A percentile compares a stretch with the other conserved stretches of the same genome.
phyloP scores from a whole-genome alignment of 345 rosid genomes.

The Crucihimalaya himalaica region DNA sequence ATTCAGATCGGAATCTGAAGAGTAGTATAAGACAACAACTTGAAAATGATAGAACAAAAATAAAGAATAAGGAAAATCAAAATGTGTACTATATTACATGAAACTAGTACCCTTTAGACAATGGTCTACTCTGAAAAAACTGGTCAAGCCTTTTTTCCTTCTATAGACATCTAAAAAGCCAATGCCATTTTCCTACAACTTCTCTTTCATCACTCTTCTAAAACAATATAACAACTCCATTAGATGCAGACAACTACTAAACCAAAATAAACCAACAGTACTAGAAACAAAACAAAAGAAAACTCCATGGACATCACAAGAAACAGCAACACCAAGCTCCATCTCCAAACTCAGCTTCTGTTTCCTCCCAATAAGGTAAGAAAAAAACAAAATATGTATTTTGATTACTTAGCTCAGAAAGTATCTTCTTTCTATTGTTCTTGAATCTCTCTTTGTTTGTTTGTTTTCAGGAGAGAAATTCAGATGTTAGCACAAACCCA shows the following conservation, averaged over 20 bases:
- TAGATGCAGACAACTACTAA: slow-evolving; percentile 23
- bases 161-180: slow-evolving; percentile 34
- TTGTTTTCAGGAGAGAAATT: slow-evolving; percentile 24
- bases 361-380: slow-evolving; percentile 37
- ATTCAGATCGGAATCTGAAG: slow-evolving; percentile 18
- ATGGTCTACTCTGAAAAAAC: slow-evolving; percentile 32
- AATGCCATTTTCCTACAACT: slow-evolving; percentile 24
- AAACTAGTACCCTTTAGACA: slow-evolving; percentile 32
- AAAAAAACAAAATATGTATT: neutral
- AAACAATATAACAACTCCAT: slow-evolving; percentile 1
- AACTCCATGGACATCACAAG: slow-evolving; percentile 35
- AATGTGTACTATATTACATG: slow-evolving; percentile 5
- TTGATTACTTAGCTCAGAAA: neutral
- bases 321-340: slow-evolving; percentile 27
- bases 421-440: neutral
- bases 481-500: slow-evolving; percentile 44
- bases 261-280: slow-evolving; percentile 18
- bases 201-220: slow-evolving; percentile 17
- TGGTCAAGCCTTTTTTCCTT: slow-evolving; percentile 40
- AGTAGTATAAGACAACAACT: neutral
- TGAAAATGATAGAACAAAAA: slow-evolving; percentile 17
- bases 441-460: slow-evolving; percentile 10
- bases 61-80: neutral
- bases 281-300: slow-evolving; percentile 5
- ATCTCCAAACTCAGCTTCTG: slow-evolving; percentile 28